Percentiles rank a stretch among this genome's conserved stretches.
Evolutionary conservation across 306 rosid genomes (phyloP).

Genomic region (Cucumis hystrix): DNA sequence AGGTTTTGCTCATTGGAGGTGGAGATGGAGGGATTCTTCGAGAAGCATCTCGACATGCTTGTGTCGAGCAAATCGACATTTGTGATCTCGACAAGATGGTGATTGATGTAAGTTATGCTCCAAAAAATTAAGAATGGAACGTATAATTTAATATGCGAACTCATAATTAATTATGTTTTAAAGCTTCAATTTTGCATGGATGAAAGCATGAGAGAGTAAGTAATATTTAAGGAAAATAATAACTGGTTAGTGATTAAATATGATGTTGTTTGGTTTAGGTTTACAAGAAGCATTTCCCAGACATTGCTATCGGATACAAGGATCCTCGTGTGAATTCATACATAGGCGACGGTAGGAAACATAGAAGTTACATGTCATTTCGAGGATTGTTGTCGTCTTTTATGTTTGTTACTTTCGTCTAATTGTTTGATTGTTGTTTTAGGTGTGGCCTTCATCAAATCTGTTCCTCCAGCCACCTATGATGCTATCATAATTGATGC

Average conservation of each 20-base stretch:
- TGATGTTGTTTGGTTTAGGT: constrained; percentile 20
- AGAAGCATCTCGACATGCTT: constrained; percentile 54
- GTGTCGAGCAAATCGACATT: constrained; percentile 47
- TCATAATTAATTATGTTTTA: too few species aligned
- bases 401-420: neutral
- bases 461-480: constrained; percentile 24
- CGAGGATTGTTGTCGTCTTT: neutral
- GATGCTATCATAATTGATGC: constrained; percentile 37
- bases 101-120: constrained; percentile 28
- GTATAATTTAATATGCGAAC: too few species aligned
- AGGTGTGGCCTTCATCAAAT: constrained; percentile 25
- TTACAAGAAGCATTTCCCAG: constrained; percentile 43
- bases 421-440: neutral
- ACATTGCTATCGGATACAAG: constrained; percentile 50
- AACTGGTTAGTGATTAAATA: too few species aligned
- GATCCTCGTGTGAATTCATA: constrained; percentile 43
- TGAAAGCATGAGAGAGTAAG: too few species aligned
- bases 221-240: too few species aligned
- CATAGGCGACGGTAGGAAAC: constrained; percentile 31
- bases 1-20: constrained; percentile 64
- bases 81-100: constrained; percentile 68
- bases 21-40: constrained; percentile 76
- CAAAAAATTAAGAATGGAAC: neutral
- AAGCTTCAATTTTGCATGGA: too few species aligned
- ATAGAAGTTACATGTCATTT: neutral